A percentile compares a stretch with the other conserved stretches of the same genome.
These are phyloP conservation scores for Gossypium ekmanianum DNA, from an alignment of 345 rosid species.

Conservation along the genomic window DNA sequence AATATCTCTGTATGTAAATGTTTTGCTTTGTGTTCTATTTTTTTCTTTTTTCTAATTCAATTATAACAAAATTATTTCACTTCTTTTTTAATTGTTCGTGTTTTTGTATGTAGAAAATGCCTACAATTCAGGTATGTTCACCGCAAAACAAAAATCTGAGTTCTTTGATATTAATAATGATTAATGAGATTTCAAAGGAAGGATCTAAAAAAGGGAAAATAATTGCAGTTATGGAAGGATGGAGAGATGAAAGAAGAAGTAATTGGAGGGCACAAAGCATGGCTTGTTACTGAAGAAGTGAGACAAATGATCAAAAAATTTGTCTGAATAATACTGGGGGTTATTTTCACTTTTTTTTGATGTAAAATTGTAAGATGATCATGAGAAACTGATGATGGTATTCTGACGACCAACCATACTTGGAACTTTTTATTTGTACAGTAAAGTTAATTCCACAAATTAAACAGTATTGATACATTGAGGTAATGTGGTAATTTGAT, in stretches of 20 bases:
- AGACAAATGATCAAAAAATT: constrained; percentile 64
- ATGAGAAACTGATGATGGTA: background rate
- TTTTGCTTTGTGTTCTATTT: background rate
- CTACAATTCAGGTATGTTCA: constrained; percentile 71
- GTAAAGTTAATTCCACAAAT: background rate
- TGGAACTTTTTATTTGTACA: background rate
- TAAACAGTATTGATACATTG: too few relatives aligned
- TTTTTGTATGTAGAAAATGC: constrained; percentile 66
- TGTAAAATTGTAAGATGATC: background rate
- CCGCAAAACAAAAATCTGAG: background rate
- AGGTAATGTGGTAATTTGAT: too few relatives aligned
- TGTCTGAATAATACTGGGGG: constrained; percentile 29
- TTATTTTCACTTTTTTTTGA: background rate
- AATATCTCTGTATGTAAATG: constrained; percentile 58
- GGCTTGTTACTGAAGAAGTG: constrained; percentile 91
- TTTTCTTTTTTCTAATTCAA: background rate
- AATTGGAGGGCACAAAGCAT: constrained; percentile 91
- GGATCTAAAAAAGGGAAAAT: background rate
- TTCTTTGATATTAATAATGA: background rate
- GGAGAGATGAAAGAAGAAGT: constrained; percentile 90
- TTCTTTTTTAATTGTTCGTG: background rate
- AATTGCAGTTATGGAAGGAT: constrained; percentile 71
- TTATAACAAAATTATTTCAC: background rate
- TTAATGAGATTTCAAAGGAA: background rate
- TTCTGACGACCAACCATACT: background rate